These are phyloP conservation scores for Synchytrium microbalum DNA, from an alignment of 371 early-diverging fungal genomes.

Conservation along the genomic window DNA sequence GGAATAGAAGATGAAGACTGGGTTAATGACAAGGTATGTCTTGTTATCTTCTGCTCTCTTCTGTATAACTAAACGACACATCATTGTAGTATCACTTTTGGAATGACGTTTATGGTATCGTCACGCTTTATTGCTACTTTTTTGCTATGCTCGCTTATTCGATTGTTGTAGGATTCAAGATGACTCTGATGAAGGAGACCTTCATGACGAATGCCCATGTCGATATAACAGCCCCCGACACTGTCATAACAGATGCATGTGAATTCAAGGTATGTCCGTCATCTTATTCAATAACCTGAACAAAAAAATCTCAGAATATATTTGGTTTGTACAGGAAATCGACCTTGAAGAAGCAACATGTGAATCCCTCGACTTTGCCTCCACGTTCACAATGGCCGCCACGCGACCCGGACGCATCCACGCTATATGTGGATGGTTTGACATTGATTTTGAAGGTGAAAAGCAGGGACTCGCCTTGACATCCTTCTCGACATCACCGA, in stretches of 20 bases:
- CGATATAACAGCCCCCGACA: conserved; percentile 77
- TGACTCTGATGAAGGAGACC: conserved; percentile 77
- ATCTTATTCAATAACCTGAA: conserved; percentile 3
- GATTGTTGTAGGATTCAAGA: conserved; percentile 74
- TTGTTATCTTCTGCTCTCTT: neutral
- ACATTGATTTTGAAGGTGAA: conserved; percentile 80
- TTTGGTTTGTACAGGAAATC: conserved; percentile 43
- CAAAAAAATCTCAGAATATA: neutral
- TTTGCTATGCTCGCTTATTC: conserved; percentile 9
- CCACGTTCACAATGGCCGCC: conserved; percentile 68
- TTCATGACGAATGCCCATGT: conserved; percentile 89
- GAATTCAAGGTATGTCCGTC: conserved; percentile 54
- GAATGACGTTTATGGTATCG: conserved; percentile 60
- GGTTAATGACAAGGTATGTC: conserved; percentile 58
- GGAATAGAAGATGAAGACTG: conserved; percentile 92
- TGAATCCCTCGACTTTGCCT: conserved; percentile 74
- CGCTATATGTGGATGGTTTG: conserved; percentile 82
- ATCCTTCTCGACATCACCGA: conserved; percentile 84
- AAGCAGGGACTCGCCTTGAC: conserved; percentile 45
- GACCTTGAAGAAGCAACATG: conserved; percentile 73
- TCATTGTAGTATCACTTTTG: conserved; percentile 23
- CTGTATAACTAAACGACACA: neutral
- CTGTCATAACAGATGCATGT: conserved; percentile 61
- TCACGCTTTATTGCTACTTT: conserved; percentile 59
- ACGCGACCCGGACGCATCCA: conserved; percentile 76